phyloP scores from a whole-genome alignment of 2,329 filamentous ascomycete species.

The Fusarium mexicanum region DNA sequence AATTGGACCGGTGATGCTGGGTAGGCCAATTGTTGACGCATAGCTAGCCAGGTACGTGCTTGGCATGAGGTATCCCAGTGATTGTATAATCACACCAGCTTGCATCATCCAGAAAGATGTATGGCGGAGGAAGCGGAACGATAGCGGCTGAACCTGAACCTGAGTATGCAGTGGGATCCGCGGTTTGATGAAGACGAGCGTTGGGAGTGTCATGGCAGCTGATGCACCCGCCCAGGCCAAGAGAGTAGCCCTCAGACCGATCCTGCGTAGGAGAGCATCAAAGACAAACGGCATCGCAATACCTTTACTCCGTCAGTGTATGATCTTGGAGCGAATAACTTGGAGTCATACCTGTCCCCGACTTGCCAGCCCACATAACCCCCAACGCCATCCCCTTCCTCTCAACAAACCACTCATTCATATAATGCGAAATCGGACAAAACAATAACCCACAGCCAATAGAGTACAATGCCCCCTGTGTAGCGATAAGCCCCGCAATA shows the following conservation, averaged over 20 bases:
- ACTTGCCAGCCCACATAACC: constrained; percentile 64
- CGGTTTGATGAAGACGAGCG: constrained; percentile 51
- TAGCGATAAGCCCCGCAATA: constrained; percentile 62
- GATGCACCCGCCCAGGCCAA: constrained; percentile 55
- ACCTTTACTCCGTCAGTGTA: constrained; percentile 42
- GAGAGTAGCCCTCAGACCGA: constrained; percentile 55
- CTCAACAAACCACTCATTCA: constrained; percentile 68
- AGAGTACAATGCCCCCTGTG: constrained; percentile 68
- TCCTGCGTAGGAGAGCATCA: constrained; percentile 55
- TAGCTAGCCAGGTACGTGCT: constrained; percentile 67
- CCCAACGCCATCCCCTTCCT: constrained; percentile 65
- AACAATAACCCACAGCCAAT: constrained; percentile 62
- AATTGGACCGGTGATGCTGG: constrained; percentile 59
- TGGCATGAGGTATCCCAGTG: constrained; percentile 68
- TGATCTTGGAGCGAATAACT: accelerated
- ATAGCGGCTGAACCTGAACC: constrained; percentile 44
- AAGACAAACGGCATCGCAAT: constrained; percentile 62
- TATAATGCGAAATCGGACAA: constrained; percentile 63
- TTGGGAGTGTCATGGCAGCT: constrained; percentile 50
- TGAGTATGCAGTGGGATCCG: constrained; percentile 39
- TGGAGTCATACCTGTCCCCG: constrained; percentile 35
- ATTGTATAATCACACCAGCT: constrained; percentile 65
- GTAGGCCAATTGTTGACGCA: constrained; percentile 57
- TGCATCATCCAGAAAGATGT: constrained; percentile 67
- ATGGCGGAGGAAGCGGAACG: constrained; percentile 59